These are phyloP conservation scores for Aspergillus leporis DNA, from an alignment of 495 filamentous ascomycete species.

Conservation along the genomic window DNA sequence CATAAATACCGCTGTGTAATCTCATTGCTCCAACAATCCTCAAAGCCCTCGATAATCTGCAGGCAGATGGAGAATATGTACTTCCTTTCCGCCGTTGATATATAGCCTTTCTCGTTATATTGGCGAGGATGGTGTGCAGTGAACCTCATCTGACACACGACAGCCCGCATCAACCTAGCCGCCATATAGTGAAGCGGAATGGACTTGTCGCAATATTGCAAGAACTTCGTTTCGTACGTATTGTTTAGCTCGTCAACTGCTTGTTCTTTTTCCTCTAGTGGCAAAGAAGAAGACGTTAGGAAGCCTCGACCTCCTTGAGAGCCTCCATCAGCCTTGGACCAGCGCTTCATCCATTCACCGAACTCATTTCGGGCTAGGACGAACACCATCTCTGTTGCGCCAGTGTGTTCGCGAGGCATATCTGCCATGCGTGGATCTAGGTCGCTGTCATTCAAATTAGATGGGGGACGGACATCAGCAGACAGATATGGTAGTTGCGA, in stretches of 20 bases:
- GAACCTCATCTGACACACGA: slow-evolving; percentile 35
- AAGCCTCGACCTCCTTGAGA: slow-evolving; percentile 37
- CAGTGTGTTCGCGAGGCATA: slow-evolving; percentile 49
- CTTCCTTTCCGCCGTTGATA: slow-evolving; percentile 38
- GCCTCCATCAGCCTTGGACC: slow-evolving; percentile 19
- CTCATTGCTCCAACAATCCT: slow-evolving; percentile 25
- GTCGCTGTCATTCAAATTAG: slow-evolving; percentile 60
- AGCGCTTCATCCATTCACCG: slow-evolving; percentile 42
- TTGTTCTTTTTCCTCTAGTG: slow-evolving; percentile 49
- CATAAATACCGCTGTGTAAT: slow-evolving; percentile 33
- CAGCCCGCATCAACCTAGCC: slow-evolving; percentile 42
- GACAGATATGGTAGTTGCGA: slow-evolving; percentile 19
- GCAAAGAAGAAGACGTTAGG: slow-evolving; percentile 29
- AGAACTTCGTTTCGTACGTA: slow-evolving; percentile 44
- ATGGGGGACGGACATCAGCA: slow-evolving; percentile 40
- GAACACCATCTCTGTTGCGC: slow-evolving; percentile 70
- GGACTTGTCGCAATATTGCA: slow-evolving; percentile 57
- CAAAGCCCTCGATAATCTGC: slow-evolving; percentile 38
- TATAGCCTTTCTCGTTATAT: slow-evolving; percentile 28
- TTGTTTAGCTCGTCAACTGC: slow-evolving; percentile 38
- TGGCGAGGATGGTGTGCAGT: slow-evolving; percentile 46
- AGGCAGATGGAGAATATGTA: slow-evolving; percentile 39
- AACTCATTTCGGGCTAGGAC: slow-evolving; percentile 53
- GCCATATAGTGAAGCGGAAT: slow-evolving; percentile 63
- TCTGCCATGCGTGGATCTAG: slow-evolving; percentile 59